Evolutionary conservation across 2,329 filamentous ascomycete species (phyloP).

Genomic region (Xylaria polymorpha): DNA sequence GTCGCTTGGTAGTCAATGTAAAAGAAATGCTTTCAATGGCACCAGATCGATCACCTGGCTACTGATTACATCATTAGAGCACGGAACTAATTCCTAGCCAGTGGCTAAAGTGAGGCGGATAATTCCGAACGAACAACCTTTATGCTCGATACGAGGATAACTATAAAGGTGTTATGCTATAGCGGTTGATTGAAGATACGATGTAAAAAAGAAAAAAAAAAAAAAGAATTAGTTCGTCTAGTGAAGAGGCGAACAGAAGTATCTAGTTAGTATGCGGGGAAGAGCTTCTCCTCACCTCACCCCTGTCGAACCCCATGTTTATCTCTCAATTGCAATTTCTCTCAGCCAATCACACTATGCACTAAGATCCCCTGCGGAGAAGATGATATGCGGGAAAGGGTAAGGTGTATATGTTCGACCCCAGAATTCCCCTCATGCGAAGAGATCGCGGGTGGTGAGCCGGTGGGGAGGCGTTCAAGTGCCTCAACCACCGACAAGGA

Average conservation of each 20-base stretch:
- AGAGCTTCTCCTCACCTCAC: slow-evolving; percentile 36
- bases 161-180: neutral
- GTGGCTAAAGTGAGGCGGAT: neutral
- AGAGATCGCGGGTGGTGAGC: slow-evolving; percentile 18
- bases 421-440: slow-evolving; percentile 30
- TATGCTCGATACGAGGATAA: neutral
- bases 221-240: neutral
- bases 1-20: neutral
- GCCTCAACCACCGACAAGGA: slow-evolving; percentile 17
- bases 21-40: neutral
- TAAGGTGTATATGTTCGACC: slow-evolving; percentile 18
- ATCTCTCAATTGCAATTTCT: slow-evolving; percentile 29
- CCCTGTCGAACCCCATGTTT: slow-evolving; percentile 11
- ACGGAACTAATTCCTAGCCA: slow-evolving; percentile 1
- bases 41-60: no score
- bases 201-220: slow-evolving; percentile 1
- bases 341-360: slow-evolving; percentile 6
- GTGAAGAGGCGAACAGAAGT: neutral
- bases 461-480: slow-evolving; percentile 8
- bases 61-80: neutral
- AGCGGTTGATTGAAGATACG: neutral
- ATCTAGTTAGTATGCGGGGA: slow-evolving; percentile 25
- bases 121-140: neutral
- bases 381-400: slow-evolving; percentile 6
- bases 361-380: slow-evolving; percentile 21